phyloP scores from a whole-genome alignment of 176 grass and related monocot species.

The Tillandsia leiboldiana region DNA sequence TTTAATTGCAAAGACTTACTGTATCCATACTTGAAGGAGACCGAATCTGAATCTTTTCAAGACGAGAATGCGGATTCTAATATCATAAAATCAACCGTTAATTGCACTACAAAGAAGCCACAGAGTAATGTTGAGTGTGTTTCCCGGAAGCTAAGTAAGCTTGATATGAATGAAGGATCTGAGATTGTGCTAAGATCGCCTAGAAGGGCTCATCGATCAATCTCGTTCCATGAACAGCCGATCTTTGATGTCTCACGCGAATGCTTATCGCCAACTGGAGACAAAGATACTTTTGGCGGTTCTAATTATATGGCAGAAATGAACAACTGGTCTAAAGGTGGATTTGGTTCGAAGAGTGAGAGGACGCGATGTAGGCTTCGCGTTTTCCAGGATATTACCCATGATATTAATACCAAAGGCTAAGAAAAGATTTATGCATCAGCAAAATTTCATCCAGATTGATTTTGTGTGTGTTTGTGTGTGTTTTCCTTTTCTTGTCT shows the following conservation, averaged over 20 bases:
- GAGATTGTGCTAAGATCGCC: conserved; percentile 16
- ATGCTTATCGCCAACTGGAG: conserved; percentile 6
- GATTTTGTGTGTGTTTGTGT: too few relatives aligned
- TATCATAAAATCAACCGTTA: conserved; percentile 28
- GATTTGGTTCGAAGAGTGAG: conserved; percentile 8
- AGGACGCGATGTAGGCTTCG: conserved; percentile 17
- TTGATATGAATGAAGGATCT: conserved; percentile 23
- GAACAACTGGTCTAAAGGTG: conserved; percentile 15
- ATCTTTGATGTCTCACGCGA: conserved; percentile 15
- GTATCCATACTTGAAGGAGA: conserved; percentile 9
- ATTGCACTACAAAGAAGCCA: conserved; percentile 30
- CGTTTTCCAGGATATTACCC: conserved; percentile 55
- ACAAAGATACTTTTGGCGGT: conserved; percentile 12
- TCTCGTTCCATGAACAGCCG: conserved; percentile 26
- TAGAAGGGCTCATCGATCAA: conserved; percentile 32
- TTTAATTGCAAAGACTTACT: background rate
- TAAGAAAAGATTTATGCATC: background rate
- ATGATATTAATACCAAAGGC: conserved; percentile 23
- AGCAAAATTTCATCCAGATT: background rate
- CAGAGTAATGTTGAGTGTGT: conserved; percentile 13
- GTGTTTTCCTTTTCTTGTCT: too few relatives aligned
- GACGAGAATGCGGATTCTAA: conserved; percentile 27
- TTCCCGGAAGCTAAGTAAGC: conserved; percentile 17
- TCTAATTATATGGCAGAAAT: conserved; percentile 8
- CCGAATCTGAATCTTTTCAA: conserved; percentile 4